Conservation (phyloP, 2,329 filamentous ascomycete species). For the Botrytis galanthina region DNA sequence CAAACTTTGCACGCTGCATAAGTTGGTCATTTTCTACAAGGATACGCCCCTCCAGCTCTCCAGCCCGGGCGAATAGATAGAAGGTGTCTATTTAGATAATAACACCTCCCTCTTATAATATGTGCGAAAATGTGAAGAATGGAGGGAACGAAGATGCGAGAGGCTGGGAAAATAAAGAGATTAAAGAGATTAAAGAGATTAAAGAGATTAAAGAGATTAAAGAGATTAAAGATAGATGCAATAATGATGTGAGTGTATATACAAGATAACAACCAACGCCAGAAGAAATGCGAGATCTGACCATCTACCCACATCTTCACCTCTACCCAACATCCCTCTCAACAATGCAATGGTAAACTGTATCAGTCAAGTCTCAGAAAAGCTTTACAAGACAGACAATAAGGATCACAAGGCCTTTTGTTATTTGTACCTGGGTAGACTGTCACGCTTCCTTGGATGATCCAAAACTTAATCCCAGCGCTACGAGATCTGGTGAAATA, state of each 20-base stretch:
- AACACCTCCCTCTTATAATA: neutral
- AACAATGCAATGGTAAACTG: neutral
- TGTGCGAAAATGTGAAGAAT: neutral
- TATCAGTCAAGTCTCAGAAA: neutral
- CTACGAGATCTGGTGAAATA: too few relatives aligned
- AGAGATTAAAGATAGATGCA: too few relatives aligned
- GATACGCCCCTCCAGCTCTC: neutral
- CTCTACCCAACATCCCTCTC: neutral
- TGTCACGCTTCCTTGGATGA: neutral
- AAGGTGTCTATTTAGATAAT: neutral
- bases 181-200: neutral
- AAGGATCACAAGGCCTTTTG: neutral
- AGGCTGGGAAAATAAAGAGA: neutral
- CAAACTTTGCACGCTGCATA: neutral
- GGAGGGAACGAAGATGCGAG: neutral
- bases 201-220: too few relatives aligned
- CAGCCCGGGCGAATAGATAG: neutral
- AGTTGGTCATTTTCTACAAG: constrained; percentile 3
- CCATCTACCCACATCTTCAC: neutral
- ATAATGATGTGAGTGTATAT: too few relatives aligned
- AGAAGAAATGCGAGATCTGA: neutral
- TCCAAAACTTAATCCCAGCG: neutral
- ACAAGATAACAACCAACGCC: too few relatives aligned
- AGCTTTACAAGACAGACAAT: too few relatives aligned
- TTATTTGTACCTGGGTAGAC: neutral